A percentile compares a stretch with the other conserved stretches of the same genome.
Conservation (phyloP, 306 rosid genomes). For the Lithocarpus polystachyus region DNA sequence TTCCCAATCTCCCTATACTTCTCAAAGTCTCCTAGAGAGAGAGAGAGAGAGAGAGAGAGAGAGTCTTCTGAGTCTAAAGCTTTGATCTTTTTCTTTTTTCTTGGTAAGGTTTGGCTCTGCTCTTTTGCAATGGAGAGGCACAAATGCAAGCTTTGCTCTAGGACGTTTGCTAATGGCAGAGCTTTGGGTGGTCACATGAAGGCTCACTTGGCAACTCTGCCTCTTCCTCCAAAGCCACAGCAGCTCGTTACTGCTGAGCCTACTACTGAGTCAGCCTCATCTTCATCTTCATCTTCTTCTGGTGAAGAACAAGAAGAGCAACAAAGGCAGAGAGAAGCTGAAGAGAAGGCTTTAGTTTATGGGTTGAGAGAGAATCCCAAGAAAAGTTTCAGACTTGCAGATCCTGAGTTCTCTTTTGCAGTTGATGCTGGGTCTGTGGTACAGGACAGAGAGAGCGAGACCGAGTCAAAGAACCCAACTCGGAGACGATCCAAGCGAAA, state of each 20-base stretch:
- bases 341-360: constrained; percentile 40
- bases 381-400: constrained; percentile 49
- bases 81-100: constrained; percentile 14
- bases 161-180: constrained; percentile 63
- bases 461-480: constrained; percentile 73
- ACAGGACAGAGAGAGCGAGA: constrained; percentile 84
- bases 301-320: constrained; percentile 25
- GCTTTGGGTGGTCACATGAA: constrained; percentile 95
- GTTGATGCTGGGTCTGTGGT: constrained; percentile 42
- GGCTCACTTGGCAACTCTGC: constrained; percentile 61
- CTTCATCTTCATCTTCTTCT: constrained; percentile 28
- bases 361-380: constrained; percentile 70
- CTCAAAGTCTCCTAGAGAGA: constrained; percentile 16
- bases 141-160: constrained; percentile 80
- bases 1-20: constrained; percentile 43
- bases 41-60: constrained; percentile 25
- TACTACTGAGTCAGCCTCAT: constrained; percentile 15
- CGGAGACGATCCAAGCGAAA: constrained; percentile 80
- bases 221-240: constrained; percentile 52
- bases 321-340: constrained; percentile 9
- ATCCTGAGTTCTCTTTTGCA: constrained; percentile 58
- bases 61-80: not conserved
- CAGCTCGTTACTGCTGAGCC: not conserved
- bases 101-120: constrained; percentile 6
- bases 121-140: constrained; percentile 57